These are phyloP conservation scores for Podospora tetraspora DNA, from an alignment of 495 filamentous ascomycete genomes.

Conservation along the genomic window DNA sequence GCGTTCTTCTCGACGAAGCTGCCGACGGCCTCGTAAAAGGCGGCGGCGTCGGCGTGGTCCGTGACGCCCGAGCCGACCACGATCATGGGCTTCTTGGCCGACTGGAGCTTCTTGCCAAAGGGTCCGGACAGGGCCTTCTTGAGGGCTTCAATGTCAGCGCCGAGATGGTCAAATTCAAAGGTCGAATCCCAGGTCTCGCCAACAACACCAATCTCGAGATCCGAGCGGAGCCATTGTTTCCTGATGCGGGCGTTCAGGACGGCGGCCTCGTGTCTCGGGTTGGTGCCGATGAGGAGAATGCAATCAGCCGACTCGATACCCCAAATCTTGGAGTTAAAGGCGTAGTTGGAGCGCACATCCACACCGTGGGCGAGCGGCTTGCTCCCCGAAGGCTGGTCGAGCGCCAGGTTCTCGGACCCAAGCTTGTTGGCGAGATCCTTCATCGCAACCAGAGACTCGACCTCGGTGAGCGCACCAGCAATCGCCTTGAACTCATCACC, in stretches of 20 bases:
- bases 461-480: constrained; percentile 83
- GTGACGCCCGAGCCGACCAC: constrained; percentile 84
- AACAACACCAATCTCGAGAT: constrained; percentile 86
- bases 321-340: constrained; percentile 91
- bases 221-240: constrained; percentile 95
- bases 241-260: constrained; percentile 92
- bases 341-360: constrained; percentile 88
- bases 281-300: constrained; percentile 89
- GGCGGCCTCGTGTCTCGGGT: constrained; percentile 89
- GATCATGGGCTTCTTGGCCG: constrained; percentile 92
- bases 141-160: constrained; percentile 65
- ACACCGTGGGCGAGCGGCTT: constrained; percentile 85
- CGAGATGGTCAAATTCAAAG: constrained; percentile 88
- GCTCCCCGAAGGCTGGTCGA: constrained; percentile 81
- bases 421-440: constrained; percentile 96
- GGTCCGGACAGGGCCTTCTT: constrained; percentile 79
- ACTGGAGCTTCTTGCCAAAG: constrained; percentile 84
- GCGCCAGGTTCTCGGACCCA: constrained; percentile 88
- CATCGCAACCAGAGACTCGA: constrained; percentile 88
- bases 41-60: constrained; percentile 84
- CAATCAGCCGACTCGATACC: constrained; percentile 91
- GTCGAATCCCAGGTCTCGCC: constrained; percentile 88
- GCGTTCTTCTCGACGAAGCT: constrained; percentile 86
- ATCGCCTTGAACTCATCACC: constrained; percentile 94
- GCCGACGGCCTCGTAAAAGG: constrained; percentile 85